Evolutionary conservation across 148 eudicot species (phyloP).

Genomic region (Camellia japonica): DNA sequence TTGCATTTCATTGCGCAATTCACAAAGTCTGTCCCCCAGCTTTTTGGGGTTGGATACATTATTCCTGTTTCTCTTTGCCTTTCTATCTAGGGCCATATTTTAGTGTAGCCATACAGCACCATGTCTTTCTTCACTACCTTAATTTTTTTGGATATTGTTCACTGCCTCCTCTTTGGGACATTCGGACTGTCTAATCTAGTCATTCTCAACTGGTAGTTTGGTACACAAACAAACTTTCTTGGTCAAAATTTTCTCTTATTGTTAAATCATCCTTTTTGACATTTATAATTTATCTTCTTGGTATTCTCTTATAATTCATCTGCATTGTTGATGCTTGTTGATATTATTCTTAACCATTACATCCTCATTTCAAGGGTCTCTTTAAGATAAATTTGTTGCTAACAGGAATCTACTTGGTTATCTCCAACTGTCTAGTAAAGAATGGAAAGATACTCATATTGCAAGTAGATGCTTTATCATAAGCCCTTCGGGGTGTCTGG

Average conservation of each 20-base stretch:
- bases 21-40: no score
- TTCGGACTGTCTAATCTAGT: no score
- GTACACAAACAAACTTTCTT: no score
- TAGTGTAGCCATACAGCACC: no score
- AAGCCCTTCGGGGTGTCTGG: conserved; percentile 29
- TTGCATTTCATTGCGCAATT: no score
- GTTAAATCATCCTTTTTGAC: neutral
- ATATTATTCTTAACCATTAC: neutral
- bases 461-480: conserved; percentile 54
- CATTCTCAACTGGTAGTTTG: no score
- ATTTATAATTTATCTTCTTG: neutral
- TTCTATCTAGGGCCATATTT: no score
- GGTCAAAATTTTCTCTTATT: neutral
- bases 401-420: conserved; percentile 81
- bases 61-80: no score
- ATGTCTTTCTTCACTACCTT: no score
- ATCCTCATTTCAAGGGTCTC: neutral
- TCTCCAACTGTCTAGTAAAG: conserved; percentile 57
- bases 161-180: no score
- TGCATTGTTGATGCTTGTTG: neutral
- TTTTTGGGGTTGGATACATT: no score
- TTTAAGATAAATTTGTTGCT: conserved; percentile 15
- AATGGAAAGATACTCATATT: conserved; percentile 47
- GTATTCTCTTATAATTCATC: neutral
- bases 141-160: no score